Conservation (phyloP, 2,329 filamentous ascomycete genomes). For the Pseudogymnoascus sp. region DNA sequence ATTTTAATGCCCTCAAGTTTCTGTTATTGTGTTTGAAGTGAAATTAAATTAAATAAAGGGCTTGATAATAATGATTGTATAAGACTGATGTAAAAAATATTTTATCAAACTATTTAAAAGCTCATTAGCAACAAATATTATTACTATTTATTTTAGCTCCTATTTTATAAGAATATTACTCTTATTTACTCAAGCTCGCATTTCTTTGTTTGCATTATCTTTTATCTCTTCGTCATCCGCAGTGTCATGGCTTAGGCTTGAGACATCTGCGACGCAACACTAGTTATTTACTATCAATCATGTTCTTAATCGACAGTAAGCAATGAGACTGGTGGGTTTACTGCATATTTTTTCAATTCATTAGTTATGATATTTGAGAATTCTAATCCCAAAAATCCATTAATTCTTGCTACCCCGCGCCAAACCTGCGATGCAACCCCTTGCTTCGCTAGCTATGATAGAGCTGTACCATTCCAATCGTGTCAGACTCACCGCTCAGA, state of each 20-base stretch:
- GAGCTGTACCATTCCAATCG: not conserved
- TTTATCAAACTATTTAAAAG: not conserved
- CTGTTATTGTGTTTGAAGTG: not conserved
- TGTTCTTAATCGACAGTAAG: not conserved
- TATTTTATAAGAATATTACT: not conserved
- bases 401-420: not conserved
- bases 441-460: not conserved
- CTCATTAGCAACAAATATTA: not conserved
- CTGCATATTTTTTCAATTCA: not conserved
- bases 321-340: not conserved
- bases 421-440: not conserved
- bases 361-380: not conserved
- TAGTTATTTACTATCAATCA: not conserved
- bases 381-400: not conserved
- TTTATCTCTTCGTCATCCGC: not conserved
- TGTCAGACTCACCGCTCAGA: not conserved
- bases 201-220: not conserved
- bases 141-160: not conserved
- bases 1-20: not conserved
- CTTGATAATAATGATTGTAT: not conserved
- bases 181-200: not conserved
- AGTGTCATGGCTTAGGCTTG: not conserved
- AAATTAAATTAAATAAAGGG: not conserved
- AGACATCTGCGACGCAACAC: not conserved
- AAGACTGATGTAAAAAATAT: not conserved